phyloP scores from a whole-genome alignment of 1,284 basidiomycete genomes.

The Cutaneotrichosporon arboriforme region DNA sequence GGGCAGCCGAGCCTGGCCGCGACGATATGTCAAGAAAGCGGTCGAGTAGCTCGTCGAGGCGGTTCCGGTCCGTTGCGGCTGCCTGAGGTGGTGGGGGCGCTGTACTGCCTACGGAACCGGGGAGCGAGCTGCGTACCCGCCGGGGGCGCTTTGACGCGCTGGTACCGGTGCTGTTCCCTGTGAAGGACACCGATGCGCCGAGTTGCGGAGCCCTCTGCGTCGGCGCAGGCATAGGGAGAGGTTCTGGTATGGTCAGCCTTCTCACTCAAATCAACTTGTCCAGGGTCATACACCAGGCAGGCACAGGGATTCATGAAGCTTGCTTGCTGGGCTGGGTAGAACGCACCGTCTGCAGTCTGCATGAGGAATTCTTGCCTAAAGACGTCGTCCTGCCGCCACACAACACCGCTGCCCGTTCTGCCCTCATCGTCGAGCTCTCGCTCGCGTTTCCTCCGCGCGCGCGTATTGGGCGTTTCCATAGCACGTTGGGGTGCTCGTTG shows the following conservation, averaged over 20 bases:
- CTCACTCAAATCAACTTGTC: neutral
- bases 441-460: neutral
- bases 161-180: neutral
- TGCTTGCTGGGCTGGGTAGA: neutral
- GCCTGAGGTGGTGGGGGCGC: neutral
- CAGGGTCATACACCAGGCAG: neutral
- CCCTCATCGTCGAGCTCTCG: neutral
- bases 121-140: too few species aligned
- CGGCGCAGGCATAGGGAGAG: conserved; percentile 9
- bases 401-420: conserved; percentile 8
- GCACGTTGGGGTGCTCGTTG: too few species aligned
- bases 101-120: neutral
- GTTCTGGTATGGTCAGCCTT: conserved; percentile 6
- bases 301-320: neutral
- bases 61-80: neutral
- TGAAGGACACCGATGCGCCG: neutral
- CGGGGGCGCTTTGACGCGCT: conserved; percentile 7
- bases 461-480: conserved; percentile 1
- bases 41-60: conserved; percentile 16
- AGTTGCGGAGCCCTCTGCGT: conserved; percentile 11
- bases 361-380: neutral
- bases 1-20: neutral
- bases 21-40: conserved; percentile 6
- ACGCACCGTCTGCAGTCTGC: neutral
- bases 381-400: conserved; percentile 13